Percentiles rank a stretch among this genome's conserved stretches.
phyloP scores from a whole-genome alignment of 495 filamentous ascomycete genomes.

The Neurospora africana region DNA sequence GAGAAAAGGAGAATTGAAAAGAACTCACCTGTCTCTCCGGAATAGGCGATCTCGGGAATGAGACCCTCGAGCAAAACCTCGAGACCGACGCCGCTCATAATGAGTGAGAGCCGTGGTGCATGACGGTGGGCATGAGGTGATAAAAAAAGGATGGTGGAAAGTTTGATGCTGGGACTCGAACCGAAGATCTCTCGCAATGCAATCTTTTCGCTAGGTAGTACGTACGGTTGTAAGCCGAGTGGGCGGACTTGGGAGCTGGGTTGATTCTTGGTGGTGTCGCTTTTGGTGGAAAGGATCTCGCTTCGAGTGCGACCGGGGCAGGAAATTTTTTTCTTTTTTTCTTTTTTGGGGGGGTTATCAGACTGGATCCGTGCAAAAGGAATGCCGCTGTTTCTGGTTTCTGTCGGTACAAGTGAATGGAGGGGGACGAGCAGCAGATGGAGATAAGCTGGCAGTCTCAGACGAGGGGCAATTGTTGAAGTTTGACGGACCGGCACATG shows the following conservation, averaged over 20 bases:
- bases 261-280: not conserved
- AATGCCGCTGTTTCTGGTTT: not conserved
- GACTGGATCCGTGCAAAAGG: not conserved
- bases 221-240: not conserved
- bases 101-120: slow-evolving; percentile 4
- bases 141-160: slow-evolving; percentile 3
- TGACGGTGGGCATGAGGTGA: not conserved
- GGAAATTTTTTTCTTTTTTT: not conserved
- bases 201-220: not conserved
- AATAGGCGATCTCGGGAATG: slow-evolving; percentile 58
- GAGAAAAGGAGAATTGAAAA: not conserved
- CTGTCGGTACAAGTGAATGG: not conserved
- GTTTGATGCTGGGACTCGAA: not conserved
- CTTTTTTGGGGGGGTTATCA: not conserved
- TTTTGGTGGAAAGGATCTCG: not conserved
- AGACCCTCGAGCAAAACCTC: slow-evolving; percentile 64
- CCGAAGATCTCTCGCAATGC: not conserved
- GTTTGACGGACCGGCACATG: not conserved
- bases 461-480: not conserved
- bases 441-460: not conserved
- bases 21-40: slow-evolving; percentile 58
- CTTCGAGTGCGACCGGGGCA: not conserved
- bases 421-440: not conserved
- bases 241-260: not conserved
- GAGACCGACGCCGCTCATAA: slow-evolving; percentile 52